A percentile compares a stretch with the other conserved stretches of the same genome.
Evolutionary conservation across 371 early-diverging fungal species (phyloP).

Genomic region (Dichotomocladium elegans): DNA sequence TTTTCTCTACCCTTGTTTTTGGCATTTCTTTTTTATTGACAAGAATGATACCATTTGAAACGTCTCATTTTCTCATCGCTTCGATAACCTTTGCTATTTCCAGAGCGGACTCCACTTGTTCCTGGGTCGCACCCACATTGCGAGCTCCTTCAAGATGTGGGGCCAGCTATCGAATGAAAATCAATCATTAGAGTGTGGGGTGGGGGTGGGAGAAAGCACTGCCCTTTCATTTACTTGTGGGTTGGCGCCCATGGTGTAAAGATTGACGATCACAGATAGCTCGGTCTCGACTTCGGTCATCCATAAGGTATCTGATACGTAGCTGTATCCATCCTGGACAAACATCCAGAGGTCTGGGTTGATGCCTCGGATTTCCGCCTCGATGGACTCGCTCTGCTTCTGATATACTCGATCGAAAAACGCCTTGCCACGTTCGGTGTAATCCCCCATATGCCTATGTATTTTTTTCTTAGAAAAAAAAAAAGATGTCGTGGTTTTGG

Average conservation of each 20-base stretch:
- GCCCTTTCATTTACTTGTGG: neutral
- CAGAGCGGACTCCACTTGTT: neutral
- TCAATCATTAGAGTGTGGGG: too few species aligned
- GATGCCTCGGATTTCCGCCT: neutral
- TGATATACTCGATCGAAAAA: neutral
- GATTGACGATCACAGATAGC: neutral
- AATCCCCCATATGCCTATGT: too few species aligned
- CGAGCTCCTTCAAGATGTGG: conserved; percentile 1
- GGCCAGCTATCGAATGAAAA: neutral
- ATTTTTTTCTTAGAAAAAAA: too few species aligned
- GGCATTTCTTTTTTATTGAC: too few species aligned
- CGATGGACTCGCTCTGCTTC: neutral
- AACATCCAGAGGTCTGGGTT: neutral
- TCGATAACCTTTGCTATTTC: too few species aligned
- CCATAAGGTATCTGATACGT: neutral
- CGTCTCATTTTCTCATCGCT: neutral
- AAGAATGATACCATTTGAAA: neutral
- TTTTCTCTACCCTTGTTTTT: too few species aligned
- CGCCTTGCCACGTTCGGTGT: neutral
- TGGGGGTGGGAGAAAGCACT: too few species aligned
- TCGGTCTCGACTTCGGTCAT: neutral
- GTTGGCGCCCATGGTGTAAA: neutral
- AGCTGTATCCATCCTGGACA: neutral
- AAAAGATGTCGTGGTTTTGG: too few species aligned
- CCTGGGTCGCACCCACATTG: neutral